Conservation (phyloP, 495 filamentous ascomycete species). For the Talaromyces trachyspermus region DNA sequence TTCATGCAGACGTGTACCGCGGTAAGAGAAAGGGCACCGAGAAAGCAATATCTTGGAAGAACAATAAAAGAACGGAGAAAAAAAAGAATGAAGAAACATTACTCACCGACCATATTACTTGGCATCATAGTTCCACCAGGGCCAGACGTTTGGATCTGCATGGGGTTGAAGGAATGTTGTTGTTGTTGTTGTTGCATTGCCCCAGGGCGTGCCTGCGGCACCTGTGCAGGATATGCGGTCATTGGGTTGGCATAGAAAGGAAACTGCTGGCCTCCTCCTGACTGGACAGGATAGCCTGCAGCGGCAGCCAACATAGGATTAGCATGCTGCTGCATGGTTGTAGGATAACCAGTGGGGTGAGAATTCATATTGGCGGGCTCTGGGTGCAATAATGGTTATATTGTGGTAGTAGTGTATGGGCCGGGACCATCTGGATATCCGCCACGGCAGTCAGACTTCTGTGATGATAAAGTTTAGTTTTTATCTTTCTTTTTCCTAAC, state of each 20-base stretch:
- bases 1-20: too few relatives aligned
- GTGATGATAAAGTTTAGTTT: too few relatives aligned
- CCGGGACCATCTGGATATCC: neutral
- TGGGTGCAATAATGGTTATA: too few relatives aligned
- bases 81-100: slow-evolving; percentile 5
- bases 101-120: slow-evolving; percentile 31
- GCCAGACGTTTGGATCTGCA: slow-evolving; percentile 31
- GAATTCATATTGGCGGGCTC: slow-evolving; percentile 27
- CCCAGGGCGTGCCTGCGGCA: slow-evolving; percentile 17
- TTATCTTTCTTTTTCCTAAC: neutral
- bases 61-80: slow-evolving; percentile 11
- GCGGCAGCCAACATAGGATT: slow-evolving; percentile 8
- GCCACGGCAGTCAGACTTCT: too few relatives aligned
- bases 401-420: neutral
- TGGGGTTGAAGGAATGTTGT: slow-evolving; percentile 34
- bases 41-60: slow-evolving; percentile 9
- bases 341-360: slow-evolving; percentile 33
- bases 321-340: slow-evolving; percentile 18
- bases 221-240: slow-evolving; percentile 33
- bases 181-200: slow-evolving; percentile 28
- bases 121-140: slow-evolving; percentile 41
- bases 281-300: slow-evolving; percentile 31
- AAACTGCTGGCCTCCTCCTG: slow-evolving; percentile 27
- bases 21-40: slow-evolving; percentile 6
- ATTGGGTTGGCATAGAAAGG: slow-evolving; percentile 36